Base-by-base conservation (phyloP, 306 rosid genomes). In the Acacia crassicarpa region DNA sequence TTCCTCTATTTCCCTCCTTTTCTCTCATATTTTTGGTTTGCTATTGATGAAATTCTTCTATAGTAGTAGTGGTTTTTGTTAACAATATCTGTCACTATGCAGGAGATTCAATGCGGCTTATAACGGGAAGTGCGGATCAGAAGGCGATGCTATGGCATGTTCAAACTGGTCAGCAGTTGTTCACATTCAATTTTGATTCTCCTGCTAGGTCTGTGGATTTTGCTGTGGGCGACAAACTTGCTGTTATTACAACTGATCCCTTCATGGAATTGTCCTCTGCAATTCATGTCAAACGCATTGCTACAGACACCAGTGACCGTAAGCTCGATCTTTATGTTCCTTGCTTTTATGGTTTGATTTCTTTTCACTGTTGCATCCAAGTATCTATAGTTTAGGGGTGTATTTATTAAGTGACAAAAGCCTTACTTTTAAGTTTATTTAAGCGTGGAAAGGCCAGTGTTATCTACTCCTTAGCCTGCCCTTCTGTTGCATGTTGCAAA, bases 81-180 rank as follows among this genome's bases (percentile, higher is more conserved):
- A 15, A 4, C 41, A 15, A 16, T 15, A 3, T 15, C n/a, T 22
- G 6, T 45, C 75, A 5, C 4, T 71, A 0, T 75, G 72, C 80
- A 91, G 92, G 87, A 45, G 97, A 94, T 88, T 94, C 97, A 2
- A 62, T 82, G 69, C 86, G 75, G 13, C 87, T 94, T 33, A 87
- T 95, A 12, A 95, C 99, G 0, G 98, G 92, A 0, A 93, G 99
- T 75, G 99, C 98, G 3, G 98, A 95, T 81, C 94, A 89, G 83
- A 81, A 91, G 8, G 98, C 88, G 0, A 93, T 89, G 86, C 81
- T 95, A 1, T 95, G 99, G 99, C 78, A 87, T 67, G 99, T 95
- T 14, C 90, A 86, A 74, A 82, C 89, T 8, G 99, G 99, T 13
- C 94, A 92, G 81, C 97, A 92, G 41, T 84, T 93, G 41, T 91